These are phyloP conservation scores for Capronia epimyces DNA, from an alignment of 2,329 filamentous ascomycete genomes.

Conservation along the genomic window DNA sequence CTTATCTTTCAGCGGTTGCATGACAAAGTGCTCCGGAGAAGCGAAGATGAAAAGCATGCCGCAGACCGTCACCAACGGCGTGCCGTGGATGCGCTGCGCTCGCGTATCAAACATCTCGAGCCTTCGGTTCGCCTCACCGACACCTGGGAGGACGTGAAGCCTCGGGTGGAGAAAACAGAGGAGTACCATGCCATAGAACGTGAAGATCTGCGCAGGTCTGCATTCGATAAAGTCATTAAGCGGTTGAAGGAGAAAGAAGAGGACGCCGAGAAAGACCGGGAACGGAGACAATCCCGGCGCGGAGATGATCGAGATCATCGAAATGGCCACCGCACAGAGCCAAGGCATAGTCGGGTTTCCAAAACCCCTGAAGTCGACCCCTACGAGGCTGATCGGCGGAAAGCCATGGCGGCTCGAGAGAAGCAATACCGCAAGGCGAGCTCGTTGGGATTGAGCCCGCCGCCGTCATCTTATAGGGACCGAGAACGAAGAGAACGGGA, in stretches of 20 bases:
- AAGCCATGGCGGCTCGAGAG: slow-evolving; percentile 89
- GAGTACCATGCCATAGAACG: slow-evolving; percentile 79
- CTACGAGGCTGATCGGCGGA: slow-evolving; percentile 91
- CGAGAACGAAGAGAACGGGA: slow-evolving; percentile 41
- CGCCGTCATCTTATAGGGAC: slow-evolving; percentile 37
- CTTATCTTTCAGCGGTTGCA: slow-evolving; percentile 83
- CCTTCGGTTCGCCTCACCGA: slow-evolving; percentile 73
- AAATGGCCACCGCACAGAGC: slow-evolving; percentile 33
- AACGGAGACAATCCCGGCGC: slow-evolving; percentile 51
- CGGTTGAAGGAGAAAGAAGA: slow-evolving; percentile 89
- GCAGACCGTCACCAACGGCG: slow-evolving; percentile 80
- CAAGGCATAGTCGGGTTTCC: slow-evolving; percentile 55
- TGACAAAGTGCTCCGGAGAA: slow-evolving; percentile 76
- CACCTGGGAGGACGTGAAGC: slow-evolving; percentile 81
- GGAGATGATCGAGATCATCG: slow-evolving; percentile 58
- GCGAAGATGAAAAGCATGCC: slow-evolving; percentile 75
- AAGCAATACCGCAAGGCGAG: slow-evolving; percentile 84
- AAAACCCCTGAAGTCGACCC: slow-evolving; percentile 87
- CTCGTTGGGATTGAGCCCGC: slow-evolving; percentile 51
- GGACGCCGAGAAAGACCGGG: slow-evolving; percentile 61
- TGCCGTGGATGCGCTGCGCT: slow-evolving; percentile 76
- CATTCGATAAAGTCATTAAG: slow-evolving; percentile 87
- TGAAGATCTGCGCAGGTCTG: slow-evolving; percentile 74
- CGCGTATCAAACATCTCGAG: slow-evolving; percentile 81
- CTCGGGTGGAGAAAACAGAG: slow-evolving; percentile 70